Percentiles rank a stretch among this genome's conserved stretches.
Conservation (phyloP, 1,284 basidiomycete genomes). For the Puccinia coronata region DNA sequence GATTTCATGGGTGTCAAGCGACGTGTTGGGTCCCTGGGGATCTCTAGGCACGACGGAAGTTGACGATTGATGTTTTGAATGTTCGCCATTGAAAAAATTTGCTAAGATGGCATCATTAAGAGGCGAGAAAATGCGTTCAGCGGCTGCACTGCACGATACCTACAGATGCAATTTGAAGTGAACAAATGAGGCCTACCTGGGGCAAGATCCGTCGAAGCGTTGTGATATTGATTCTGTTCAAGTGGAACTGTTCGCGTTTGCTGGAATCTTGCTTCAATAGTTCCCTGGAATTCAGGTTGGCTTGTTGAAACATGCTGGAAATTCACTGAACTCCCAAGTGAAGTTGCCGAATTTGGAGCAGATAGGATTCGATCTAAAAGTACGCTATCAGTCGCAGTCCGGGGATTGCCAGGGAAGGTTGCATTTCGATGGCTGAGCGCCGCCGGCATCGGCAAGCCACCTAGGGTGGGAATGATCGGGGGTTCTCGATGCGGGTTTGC, state of each 20-base stretch:
- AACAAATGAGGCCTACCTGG: conserved; percentile 11
- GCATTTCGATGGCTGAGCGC: not conserved
- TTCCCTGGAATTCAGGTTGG: not conserved
- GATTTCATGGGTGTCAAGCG: not conserved
- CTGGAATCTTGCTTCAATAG: not conserved
- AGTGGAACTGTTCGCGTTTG: not conserved
- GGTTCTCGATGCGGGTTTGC: not conserved
- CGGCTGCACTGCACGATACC: not conserved
- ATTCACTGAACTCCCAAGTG: not conserved
- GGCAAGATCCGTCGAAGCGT: not conserved
- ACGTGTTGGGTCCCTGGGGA: not conserved
- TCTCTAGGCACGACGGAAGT: not conserved
- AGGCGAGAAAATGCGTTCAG: not conserved
- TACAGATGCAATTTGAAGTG: not conserved
- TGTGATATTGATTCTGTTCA: not conserved
- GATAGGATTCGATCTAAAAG: not conserved
- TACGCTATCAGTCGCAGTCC: not conserved
- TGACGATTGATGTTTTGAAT: conserved; percentile 11
- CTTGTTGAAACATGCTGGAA: conserved; percentile 17
- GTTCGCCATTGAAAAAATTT: not conserved
- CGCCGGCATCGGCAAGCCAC: conserved; percentile 13
- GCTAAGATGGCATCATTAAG: not conserved
- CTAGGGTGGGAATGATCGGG: not conserved
- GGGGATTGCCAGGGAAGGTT: not conserved
- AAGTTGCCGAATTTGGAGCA: not conserved